Percentiles rank a stretch among this genome's conserved stretches.
phyloP scores from a whole-genome alignment of 768 basidiomycete genomes.

The Kwoniella newhampshirensis region DNA sequence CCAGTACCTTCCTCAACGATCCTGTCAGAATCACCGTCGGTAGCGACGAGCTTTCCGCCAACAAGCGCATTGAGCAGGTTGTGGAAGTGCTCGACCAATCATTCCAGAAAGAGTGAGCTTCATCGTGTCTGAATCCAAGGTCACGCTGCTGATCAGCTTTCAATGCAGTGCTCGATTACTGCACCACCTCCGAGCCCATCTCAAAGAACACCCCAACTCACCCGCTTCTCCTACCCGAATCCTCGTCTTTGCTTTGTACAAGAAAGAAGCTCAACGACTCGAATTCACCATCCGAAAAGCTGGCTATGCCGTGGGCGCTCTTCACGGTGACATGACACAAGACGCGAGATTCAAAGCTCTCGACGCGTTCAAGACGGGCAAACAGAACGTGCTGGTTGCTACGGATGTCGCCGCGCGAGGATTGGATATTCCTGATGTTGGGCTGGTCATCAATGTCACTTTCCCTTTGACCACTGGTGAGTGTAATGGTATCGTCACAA shows the following conservation, averaged over 20 bases:
- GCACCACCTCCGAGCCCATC: slow-evolving; percentile 49
- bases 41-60: slow-evolving; percentile 90
- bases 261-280: slow-evolving; percentile 92
- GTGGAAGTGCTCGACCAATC: slow-evolving; percentile 89
- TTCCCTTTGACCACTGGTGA: slow-evolving; percentile 92
- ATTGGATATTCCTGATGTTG: slow-evolving; percentile 94
- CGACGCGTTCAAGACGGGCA: slow-evolving; percentile 80
- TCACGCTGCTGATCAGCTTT: not conserved
- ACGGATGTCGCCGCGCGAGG: slow-evolving; percentile 98
- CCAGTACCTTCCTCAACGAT: slow-evolving; percentile 77
- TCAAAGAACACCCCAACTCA: slow-evolving; percentile 57
- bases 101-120: slow-evolving; percentile 76
- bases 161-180: slow-evolving; percentile 44
- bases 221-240: slow-evolving; percentile 62
- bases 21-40: slow-evolving; percentile 92
- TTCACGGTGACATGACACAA: slow-evolving; percentile 92
- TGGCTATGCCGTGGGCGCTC: slow-evolving; percentile 73
- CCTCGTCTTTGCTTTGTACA: slow-evolving; percentile 93
- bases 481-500: too few relatives aligned
- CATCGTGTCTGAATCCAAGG: not conserved
- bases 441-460: slow-evolving; percentile 92
- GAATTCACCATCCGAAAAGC: slow-evolving; percentile 72
- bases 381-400: slow-evolving; percentile 79
- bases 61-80: slow-evolving; percentile 85
- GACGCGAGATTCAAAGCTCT: slow-evolving; percentile 77